phyloP scores from a whole-genome alignment of 208 protist species.

The Trypanosoma platydactyli region DNA sequence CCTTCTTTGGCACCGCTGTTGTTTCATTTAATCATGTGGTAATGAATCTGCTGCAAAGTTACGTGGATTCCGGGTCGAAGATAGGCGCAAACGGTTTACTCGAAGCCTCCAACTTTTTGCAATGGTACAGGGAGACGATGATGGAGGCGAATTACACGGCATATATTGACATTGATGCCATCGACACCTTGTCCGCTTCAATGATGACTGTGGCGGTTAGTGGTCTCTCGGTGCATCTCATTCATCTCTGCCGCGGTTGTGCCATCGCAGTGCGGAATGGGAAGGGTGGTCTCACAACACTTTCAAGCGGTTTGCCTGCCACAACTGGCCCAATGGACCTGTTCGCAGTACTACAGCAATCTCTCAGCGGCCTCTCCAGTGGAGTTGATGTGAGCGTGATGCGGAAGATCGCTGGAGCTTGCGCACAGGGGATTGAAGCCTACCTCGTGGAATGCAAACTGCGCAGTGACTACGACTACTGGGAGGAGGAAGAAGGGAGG shows the following conservation, averaged over 20 bases:
- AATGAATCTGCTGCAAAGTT: slow-evolving; percentile 69
- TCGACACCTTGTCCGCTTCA: slow-evolving; percentile 64
- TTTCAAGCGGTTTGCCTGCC: slow-evolving; percentile 58
- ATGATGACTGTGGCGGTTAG: slow-evolving; percentile 78
- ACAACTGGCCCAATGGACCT: slow-evolving; percentile 86
- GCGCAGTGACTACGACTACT: slow-evolving; percentile 82
- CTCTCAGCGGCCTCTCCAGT: slow-evolving; percentile 65
- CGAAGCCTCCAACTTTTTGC: slow-evolving; percentile 79
- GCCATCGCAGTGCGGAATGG: slow-evolving; percentile 65
- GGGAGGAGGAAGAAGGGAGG: slow-evolving; percentile 57
- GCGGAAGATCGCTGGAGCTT: slow-evolving; percentile 74
- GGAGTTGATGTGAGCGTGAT: slow-evolving; percentile 72
- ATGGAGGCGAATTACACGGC: slow-evolving; percentile 57
- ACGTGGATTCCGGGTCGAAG: slow-evolving; percentile 47
- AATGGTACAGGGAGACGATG: slow-evolving; percentile 87
- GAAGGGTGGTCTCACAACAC: slow-evolving; percentile 49
- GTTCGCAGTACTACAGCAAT: slow-evolving; percentile 87
- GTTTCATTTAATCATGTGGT: slow-evolving; percentile 67
- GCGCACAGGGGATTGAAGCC: slow-evolving; percentile 68
- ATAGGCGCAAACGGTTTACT: slow-evolving; percentile 73
- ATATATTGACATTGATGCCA: slow-evolving; percentile 56
- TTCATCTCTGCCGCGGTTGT: slow-evolving; percentile 70
- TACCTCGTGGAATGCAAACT: slow-evolving; percentile 80
- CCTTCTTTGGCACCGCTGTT: slow-evolving; percentile 78
- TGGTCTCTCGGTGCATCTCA: slow-evolving; percentile 74